These are phyloP conservation scores for Volvariella surrecta DNA, from an alignment of 1,284 basidiomycete species.

Conservation along the genomic window DNA sequence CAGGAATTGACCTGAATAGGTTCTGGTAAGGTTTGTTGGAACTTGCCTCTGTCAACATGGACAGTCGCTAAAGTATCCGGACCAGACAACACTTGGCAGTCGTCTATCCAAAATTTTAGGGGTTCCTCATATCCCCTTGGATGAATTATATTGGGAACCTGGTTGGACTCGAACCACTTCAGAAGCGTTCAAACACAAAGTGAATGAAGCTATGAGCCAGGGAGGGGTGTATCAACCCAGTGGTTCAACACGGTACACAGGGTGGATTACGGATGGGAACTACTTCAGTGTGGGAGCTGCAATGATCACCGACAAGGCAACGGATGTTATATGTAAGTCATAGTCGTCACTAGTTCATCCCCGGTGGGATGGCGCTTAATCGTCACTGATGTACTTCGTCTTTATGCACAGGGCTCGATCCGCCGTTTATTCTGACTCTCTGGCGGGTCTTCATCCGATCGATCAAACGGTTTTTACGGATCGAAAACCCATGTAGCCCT, in stretches of 20 bases:
- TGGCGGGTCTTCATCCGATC: constrained; percentile 47
- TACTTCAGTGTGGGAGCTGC: constrained; percentile 22
- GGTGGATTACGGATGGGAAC: constrained; percentile 47
- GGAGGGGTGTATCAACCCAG: constrained; percentile 27
- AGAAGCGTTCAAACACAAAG: constrained; percentile 28
- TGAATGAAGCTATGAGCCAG: constrained; percentile 21
- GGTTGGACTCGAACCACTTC: constrained; percentile 30
- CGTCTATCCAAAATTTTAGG: constrained; percentile 36
- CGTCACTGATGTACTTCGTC: no score
- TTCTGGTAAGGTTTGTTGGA: constrained; percentile 31
- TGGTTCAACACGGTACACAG: constrained; percentile 21
- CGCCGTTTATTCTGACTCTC: constrained; percentile 49
- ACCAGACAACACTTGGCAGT: constrained; percentile 39
- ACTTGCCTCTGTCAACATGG: constrained; percentile 1
- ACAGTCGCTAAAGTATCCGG: constrained; percentile 1
- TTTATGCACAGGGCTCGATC: constrained; percentile 45
- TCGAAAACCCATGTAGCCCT: constrained; percentile 33
- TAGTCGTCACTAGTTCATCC: no score
- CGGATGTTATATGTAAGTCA: constrained; percentile 52
- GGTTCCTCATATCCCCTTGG: constrained; percentile 36
- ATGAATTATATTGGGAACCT: constrained; percentile 38
- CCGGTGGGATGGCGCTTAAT: no score
- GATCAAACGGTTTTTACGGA: constrained; percentile 35
- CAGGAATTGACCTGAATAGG: no score
- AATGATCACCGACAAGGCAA: constrained; percentile 31